These are phyloP conservation scores for Geotrichum carabidarum DNA, from an alignment of 1,139 yeast species.

Conservation along the genomic window DNA sequence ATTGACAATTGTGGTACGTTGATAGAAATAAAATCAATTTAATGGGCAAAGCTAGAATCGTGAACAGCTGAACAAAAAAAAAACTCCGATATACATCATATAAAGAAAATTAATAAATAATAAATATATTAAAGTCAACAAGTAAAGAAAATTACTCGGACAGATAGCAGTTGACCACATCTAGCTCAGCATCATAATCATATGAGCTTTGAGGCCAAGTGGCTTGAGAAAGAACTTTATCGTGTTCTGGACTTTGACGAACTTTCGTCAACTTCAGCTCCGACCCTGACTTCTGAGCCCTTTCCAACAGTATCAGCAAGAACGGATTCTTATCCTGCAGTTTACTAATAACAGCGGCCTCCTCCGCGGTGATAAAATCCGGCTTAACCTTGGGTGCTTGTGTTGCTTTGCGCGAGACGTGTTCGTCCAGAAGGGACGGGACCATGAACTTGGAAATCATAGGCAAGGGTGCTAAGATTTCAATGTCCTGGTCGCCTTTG, in stretches of 20 bases:
- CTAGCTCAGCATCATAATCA: conserved; percentile 14
- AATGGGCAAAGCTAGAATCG: background rate
- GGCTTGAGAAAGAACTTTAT: background rate
- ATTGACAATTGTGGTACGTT: background rate
- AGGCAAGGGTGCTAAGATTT: too few species aligned
- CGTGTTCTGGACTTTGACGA: too few species aligned
- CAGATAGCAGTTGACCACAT: conserved; percentile 11
- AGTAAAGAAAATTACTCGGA: background rate
- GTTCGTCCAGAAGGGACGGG: too few species aligned
- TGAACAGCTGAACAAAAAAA: background rate
- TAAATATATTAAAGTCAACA: background rate
- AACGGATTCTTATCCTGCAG: conserved; percentile 17
- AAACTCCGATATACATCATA: background rate
- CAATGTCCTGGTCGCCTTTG: background rate
- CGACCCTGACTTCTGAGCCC: too few species aligned
- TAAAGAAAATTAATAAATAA: background rate
- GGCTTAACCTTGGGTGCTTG: too few species aligned
- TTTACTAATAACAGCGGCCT: background rate
- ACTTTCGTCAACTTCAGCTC: too few species aligned
- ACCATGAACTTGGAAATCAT: too few species aligned
- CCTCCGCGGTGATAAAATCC: background rate
- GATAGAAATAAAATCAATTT: background rate
- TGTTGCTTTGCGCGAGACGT: too few species aligned
- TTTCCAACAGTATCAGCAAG: conserved; percentile 7
- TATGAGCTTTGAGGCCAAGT: background rate